Evolutionary conservation across 2,329 filamentous ascomycete genomes (phyloP), one percentile per base, ranked within the genome.

Genomic region (Clonostachys sp.): DNA sequence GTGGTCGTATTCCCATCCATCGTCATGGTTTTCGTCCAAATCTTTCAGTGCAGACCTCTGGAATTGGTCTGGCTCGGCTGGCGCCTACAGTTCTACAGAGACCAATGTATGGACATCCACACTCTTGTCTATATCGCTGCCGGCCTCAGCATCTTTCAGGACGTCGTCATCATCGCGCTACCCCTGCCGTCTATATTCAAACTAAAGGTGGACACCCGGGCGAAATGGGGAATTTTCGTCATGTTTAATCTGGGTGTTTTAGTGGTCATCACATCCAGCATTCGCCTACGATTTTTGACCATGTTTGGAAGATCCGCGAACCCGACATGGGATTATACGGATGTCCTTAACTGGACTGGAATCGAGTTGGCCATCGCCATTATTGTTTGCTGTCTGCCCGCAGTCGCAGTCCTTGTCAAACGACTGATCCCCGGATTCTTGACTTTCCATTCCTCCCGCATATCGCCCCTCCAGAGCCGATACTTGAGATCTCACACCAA

Each of bases 121-220:
- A 30, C 45, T 10, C 63, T 75, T 13, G 65, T 68, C 34, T 72
- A 73, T 56, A 57, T 65, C 18, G 70, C 68, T 35, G 68, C 72
- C 1, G 63, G 59, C 2, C 63, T 77, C 42, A 74, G 76, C 24
- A 74, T 49, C 56, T 65, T 30, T 9, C 24, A 30, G 9, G 65
- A 68, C 45, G 51, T 58, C 17, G 50, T 59, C 44, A 52, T 68
- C 20, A 53, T 68, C 9, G 52, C 48, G 10, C 64, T 68, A 24
- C 65, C 65, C 0, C 45, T 67, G n/a, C 63, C 65, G 3, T 50
- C 67, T 12, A 47, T 68, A 6, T 60, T 55, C 51, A 53, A 51
- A 3, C 53, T 55, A 5, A 49, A 51, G 5, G 48, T 55, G 1
- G 42, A 48, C 3, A 38, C 50, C 10, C 40, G 41, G 8, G 48